Evolutionary conservation across 768 basidiomycete species (phyloP).

Genomic region (Lactarius trivialis): DNA sequence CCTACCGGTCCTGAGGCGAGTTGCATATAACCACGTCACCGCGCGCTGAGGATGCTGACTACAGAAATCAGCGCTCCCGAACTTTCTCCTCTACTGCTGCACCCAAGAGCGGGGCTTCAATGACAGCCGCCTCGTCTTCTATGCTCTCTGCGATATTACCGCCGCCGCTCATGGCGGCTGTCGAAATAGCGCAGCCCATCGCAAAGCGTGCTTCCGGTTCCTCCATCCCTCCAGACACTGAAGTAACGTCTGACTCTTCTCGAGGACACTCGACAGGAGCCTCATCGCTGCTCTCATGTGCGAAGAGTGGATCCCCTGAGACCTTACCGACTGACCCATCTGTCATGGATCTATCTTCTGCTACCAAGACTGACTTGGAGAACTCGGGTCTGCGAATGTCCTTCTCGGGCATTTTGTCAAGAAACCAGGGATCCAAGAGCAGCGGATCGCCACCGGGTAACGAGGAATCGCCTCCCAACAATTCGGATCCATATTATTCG

Average conservation of each 20-base stretch:
- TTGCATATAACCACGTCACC: neutral
- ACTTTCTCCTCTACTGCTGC: neutral
- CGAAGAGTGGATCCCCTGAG: conserved; percentile 16
- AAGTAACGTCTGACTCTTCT: conserved; percentile 14
- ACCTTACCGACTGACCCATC: conserved; percentile 21
- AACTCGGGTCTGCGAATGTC: conserved; percentile 2
- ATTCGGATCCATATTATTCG: conserved; percentile 13
- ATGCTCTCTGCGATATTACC: neutral
- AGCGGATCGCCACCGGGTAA: conserved; percentile 13
- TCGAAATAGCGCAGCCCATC: conserved; percentile 6
- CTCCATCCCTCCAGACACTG: conserved; percentile 3
- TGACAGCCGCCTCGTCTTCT: neutral
- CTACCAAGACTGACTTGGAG: conserved; percentile 8
- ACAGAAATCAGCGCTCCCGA: neutral
- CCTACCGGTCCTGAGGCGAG: neutral
- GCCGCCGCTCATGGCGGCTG: neutral
- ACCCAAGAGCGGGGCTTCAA: neutral
- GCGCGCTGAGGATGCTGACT: neutral
- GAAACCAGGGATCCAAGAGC: conserved; percentile 4
- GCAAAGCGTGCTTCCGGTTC: conserved; percentile 5
- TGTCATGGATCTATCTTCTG: conserved; percentile 16
- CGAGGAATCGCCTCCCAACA: conserved; percentile 11
- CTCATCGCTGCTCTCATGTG: conserved; percentile 16
- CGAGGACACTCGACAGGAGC: conserved; percentile 16
- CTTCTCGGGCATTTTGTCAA: neutral